Evolutionary conservation across 495 filamentous ascomycete species (phyloP).

Genomic region (Podospora bellae-mahoneyi): DNA sequence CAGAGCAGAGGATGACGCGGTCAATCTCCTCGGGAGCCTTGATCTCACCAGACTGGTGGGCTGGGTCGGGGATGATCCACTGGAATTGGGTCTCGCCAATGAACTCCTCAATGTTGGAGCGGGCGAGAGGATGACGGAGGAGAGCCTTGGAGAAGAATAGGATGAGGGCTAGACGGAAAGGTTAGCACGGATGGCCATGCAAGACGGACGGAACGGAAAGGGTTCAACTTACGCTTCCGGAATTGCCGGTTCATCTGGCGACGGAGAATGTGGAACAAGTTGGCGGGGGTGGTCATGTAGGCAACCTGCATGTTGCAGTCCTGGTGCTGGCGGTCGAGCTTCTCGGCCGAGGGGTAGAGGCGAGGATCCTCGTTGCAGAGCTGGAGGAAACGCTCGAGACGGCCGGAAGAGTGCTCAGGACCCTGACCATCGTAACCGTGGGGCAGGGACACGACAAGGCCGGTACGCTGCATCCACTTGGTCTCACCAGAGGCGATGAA

Average conservation of each 20-base stretch:
- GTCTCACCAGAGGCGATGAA: constrained; percentile 96
- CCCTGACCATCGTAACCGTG: constrained; percentile 99
- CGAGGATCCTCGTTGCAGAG: constrained; percentile 97
- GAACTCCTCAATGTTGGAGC: constrained; percentile 86
- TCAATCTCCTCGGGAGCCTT: constrained; percentile 83
- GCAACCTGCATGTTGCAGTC: constrained; percentile 99
- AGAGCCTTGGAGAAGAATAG: constrained; percentile 97
- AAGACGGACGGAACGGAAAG: not conserved
- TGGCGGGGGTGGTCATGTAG: constrained; percentile 88
- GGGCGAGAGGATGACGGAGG: constrained; percentile 85
- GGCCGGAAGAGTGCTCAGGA: constrained; percentile 95
- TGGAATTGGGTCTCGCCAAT: constrained; percentile 87
- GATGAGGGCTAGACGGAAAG: constrained; percentile 62
- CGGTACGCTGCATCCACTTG: constrained; percentile 97
- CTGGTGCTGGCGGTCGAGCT: constrained; percentile 95
- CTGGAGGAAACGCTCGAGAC: constrained; percentile 96
- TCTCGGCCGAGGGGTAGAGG: constrained; percentile 78
- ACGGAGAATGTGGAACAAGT: constrained; percentile 93
- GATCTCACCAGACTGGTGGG: constrained; percentile 67
- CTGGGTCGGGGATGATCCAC: constrained; percentile 89
- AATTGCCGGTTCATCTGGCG: constrained; percentile 99
- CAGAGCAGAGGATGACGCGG: constrained; percentile 89
- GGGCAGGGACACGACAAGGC: constrained; percentile 88
- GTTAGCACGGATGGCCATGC: constrained; percentile 36
- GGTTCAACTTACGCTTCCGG: constrained; percentile 78